Evolutionary conservation across 2,329 filamentous ascomycete genomes (phyloP), one percentile per base, ranked within the genome.

Genomic region (Aspergillus tamarii): DNA sequence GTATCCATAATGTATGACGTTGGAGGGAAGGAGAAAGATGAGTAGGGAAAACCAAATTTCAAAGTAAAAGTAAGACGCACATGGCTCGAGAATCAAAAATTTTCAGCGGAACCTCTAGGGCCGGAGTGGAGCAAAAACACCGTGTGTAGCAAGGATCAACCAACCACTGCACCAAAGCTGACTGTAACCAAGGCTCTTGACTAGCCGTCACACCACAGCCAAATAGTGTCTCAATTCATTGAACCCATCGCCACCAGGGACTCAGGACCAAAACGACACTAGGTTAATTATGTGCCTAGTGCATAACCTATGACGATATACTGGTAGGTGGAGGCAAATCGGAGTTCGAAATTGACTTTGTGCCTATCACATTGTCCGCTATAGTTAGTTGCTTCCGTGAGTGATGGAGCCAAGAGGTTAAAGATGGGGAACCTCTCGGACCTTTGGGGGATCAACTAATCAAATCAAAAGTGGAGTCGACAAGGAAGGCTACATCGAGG

Each of bases 101-200:
- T 57, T 65, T 59, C 54, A 59, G 58, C 61, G 61, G 64, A 52
- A 59, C 64, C 53, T 50, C 28, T 58, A 50, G 36, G 46, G 54
- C 48, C 52, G 3, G 32, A 63, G 57, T 65, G 63, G 63, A 46
- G 63, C 41, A 12, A 59, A 57, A 45, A 61, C 64, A 65, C 64
- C 50, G 26, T 48, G 58, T 63, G 58, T 12, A 63, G 61, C 50
- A 39, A 32, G 26, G 58, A 60, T 60, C 61, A 57, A 32, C 64
- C 64, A 65, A 65, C 58, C 45, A 59, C 14, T 57, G 11, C 16
- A 58, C 39, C 45, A 52, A 46, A 45, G 36, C 54, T 30, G 41
- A 52, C 28, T 45, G 53, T 23, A 59, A 56, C 59, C 46, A 48
- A 59, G 56, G 59, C 52, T 45, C 11, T 12, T 16, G 12, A n/a